Conservation (phyloP, 192 early-diverging fungal genomes). For the Lobulomyces angularis region DNA sequence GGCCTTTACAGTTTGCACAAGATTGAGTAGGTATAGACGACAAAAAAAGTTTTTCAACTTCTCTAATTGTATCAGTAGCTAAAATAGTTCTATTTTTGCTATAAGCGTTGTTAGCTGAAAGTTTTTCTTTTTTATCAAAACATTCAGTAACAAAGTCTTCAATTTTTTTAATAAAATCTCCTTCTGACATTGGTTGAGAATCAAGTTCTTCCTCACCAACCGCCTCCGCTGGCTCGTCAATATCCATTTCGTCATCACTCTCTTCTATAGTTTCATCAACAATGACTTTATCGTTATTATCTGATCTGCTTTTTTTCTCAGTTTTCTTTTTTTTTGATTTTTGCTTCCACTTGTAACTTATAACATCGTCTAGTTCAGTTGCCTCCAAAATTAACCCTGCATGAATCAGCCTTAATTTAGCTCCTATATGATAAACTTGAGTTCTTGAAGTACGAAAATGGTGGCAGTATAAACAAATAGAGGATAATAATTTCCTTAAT, state of each 20-base stretch:
- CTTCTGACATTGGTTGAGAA: constrained; percentile 11
- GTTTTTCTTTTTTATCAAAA: constrained; percentile 10
- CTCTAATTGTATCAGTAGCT: constrained; percentile 28
- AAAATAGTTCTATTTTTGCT: constrained; percentile 22
- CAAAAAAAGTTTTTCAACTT: constrained; percentile 35
- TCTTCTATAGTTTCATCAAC: constrained; percentile 22
- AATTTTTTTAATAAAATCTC: constrained; percentile 52
- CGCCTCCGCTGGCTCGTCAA: constrained; percentile 35
- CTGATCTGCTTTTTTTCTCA: constrained; percentile 13
- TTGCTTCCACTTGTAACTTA: constrained; percentile 16
- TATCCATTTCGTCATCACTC: constrained; percentile 21
- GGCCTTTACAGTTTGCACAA: constrained; percentile 34
- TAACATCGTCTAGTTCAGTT: constrained; percentile 58
- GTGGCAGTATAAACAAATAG: constrained; percentile 84
- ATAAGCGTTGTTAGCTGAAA: constrained; percentile 4
- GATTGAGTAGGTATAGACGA: constrained; percentile 17
- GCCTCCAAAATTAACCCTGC: constrained; percentile 79
- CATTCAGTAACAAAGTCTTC: constrained; percentile 42
- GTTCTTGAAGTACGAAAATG: constrained; percentile 50
- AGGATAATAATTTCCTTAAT: constrained; percentile 75
- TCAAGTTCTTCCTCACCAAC: constrained; percentile 7
- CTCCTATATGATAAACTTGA: constrained; percentile 52
- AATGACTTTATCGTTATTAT: constrained; percentile 23
- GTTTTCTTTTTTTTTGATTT: constrained; percentile 20
- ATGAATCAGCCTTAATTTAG: constrained; percentile 75